Percentiles rank a stretch among this genome's conserved stretches.
Evolutionary conservation across 2,329 filamentous ascomycete genomes (phyloP).

Genomic region (Aspergillus eucalypticola): DNA sequence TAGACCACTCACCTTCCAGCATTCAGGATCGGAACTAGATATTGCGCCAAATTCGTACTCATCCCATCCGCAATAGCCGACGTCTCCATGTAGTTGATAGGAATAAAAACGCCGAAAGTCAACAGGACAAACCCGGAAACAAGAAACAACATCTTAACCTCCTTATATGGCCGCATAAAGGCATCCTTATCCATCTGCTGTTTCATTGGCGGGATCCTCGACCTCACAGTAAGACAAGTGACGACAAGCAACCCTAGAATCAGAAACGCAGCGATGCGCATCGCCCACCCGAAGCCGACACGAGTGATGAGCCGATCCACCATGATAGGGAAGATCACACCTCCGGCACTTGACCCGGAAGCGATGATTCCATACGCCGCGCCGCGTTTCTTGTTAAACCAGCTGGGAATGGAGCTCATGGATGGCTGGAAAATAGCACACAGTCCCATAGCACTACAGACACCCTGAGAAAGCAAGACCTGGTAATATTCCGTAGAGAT

Average conservation of each 20-base stretch:
- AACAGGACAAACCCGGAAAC: background rate
- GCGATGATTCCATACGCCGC: constrained; percentile 29
- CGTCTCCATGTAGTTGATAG: constrained; percentile 12
- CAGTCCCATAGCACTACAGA: constrained; percentile 52
- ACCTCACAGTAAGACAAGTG: background rate
- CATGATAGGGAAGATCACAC: constrained; percentile 62
- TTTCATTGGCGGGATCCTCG: background rate
- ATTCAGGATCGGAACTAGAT: constrained; percentile 7
- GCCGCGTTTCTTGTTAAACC: constrained; percentile 52
- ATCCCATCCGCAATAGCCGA: constrained; percentile 6
- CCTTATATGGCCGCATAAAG: background rate
- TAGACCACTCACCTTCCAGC: constrained; percentile 1
- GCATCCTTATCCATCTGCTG: background rate
- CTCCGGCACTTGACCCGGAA: constrained; percentile 46
- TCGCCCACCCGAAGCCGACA: constrained; percentile 56
- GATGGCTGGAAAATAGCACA: constrained; percentile 10
- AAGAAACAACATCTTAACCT: background rate
- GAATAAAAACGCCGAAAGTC: constrained; percentile 17
- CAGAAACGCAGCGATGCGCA: constrained; percentile 56
- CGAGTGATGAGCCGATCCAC: constrained; percentile 52
- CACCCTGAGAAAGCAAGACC: constrained; percentile 53
- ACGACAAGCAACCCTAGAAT: constrained; percentile 56
- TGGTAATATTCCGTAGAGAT: constrained; percentile 48
- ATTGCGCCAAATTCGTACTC: background rate
- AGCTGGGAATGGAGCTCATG: constrained; percentile 40